These are phyloP conservation scores for Eimeria falciformis DNA, from an alignment of 169 alveolate genomes.

Conservation along the genomic window DNA sequence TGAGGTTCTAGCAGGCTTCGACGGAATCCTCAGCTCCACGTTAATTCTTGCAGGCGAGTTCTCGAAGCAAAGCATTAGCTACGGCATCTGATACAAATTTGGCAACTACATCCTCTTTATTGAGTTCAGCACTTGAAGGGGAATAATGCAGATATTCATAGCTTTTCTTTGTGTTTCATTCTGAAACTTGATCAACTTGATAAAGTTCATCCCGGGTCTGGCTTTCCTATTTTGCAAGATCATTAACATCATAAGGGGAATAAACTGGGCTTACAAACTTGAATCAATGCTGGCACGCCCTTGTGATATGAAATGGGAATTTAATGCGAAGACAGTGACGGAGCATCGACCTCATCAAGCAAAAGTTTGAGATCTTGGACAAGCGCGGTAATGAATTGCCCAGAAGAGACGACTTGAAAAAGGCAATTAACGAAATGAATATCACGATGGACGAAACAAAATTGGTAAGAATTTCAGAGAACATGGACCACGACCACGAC, in stretches of 20 bases:
- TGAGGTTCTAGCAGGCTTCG: conserved; percentile 55
- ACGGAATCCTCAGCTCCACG: conserved; percentile 22
- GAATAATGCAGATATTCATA: conserved; percentile 31
- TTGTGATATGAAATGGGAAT: too few relatives aligned
- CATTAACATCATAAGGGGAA: conserved; percentile 63
- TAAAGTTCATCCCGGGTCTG: conserved; percentile 69
- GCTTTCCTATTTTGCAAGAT: conserved; percentile 60
- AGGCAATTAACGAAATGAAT: conserved; percentile 65
- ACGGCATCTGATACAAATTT: too few relatives aligned
- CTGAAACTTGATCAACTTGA: conserved; percentile 9
- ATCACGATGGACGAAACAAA: conserved; percentile 16
- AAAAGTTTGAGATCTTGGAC: conserved; percentile 60
- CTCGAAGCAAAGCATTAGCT: conserved; percentile 8
- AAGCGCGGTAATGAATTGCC: too few relatives aligned
- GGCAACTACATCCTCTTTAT: conserved; percentile 29
- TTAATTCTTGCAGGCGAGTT: conserved; percentile 43
- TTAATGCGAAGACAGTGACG: too few relatives aligned
- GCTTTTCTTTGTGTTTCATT: conserved; percentile 50
- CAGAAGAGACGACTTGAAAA: conserved; percentile 48
- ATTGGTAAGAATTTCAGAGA: conserved; percentile 6
- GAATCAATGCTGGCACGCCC: conserved; percentile 1
- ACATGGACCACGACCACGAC: conserved; percentile 43
- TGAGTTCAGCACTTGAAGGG: conserved; percentile 58
- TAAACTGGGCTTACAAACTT: conserved; percentile 61
- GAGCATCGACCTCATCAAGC: conserved; percentile 68